Conservation (phyloP, 495 filamentous ascomycete species). For the Trichoderma virens region DNA sequence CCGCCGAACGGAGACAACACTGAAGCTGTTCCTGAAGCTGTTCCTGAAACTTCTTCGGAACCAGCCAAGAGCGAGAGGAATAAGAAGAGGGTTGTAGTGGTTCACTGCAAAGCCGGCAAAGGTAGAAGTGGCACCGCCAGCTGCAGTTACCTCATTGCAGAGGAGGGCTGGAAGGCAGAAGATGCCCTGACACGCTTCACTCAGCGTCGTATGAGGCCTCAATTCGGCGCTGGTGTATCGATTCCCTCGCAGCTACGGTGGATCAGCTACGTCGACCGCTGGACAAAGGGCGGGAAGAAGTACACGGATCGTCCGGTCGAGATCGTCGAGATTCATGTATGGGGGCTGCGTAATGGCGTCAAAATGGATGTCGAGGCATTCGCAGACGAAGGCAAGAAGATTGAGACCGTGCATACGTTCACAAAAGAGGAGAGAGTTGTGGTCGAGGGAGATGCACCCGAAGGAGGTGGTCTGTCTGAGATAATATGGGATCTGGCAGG, state of each 20-base stretch:
- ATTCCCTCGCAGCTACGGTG: conserved; percentile 88
- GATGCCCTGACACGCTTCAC: conserved; percentile 81
- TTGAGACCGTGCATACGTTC: conserved; percentile 79
- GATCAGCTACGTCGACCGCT: conserved; percentile 83
- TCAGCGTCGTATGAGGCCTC: conserved; percentile 75
- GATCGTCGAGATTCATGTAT: conserved; percentile 81
- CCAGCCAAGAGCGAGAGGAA: conserved; percentile 22
- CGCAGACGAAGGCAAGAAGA: conserved; percentile 77
- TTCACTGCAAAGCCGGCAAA: conserved; percentile 97
- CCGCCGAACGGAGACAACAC: conserved; percentile 10
- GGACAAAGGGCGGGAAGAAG: conserved; percentile 61
- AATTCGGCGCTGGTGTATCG: conserved; percentile 83
- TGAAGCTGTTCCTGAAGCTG: too few species aligned
- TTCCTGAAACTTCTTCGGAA: too few species aligned
- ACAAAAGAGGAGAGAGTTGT: conserved; percentile 63
- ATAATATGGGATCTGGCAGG: conserved; percentile 46
- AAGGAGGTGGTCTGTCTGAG: conserved; percentile 38
- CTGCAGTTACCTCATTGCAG: conserved; percentile 80
- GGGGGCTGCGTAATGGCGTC: conserved; percentile 82
- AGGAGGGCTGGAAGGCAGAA: conserved; percentile 76
- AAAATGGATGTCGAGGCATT: conserved; percentile 82
- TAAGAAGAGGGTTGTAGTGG: conserved; percentile 64
- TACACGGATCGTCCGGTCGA: conserved; percentile 82
- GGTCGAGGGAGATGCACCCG: conserved; percentile 49
- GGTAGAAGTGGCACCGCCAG: conserved; percentile 85